phyloP scores from a whole-genome alignment of 2,329 filamentous ascomycete genomes.

The Trichocomaceae sp. region DNA sequence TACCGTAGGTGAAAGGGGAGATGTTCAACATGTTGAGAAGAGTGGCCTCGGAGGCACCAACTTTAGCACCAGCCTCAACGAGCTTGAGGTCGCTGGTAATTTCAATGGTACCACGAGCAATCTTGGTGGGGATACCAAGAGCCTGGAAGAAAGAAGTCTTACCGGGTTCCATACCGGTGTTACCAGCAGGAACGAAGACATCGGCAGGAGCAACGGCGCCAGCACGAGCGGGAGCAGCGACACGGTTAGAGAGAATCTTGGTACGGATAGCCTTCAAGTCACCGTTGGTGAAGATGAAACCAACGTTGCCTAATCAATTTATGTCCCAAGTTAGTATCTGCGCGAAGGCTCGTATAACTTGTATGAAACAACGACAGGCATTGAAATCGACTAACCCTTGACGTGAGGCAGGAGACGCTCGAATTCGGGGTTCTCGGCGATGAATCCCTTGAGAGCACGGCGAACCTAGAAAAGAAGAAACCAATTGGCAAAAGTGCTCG shows the following conservation, averaged over 20 bases:
- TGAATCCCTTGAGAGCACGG: slow-evolving; percentile 93
- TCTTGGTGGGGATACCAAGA: slow-evolving; percentile 99
- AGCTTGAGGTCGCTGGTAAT: slow-evolving; percentile 98
- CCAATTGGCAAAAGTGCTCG: slow-evolving; percentile 7
- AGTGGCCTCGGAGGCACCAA: slow-evolving; percentile 97
- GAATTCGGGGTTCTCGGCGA: slow-evolving; percentile 87
- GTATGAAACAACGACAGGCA: not conserved
- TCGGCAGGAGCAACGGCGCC: slow-evolving; percentile 91
- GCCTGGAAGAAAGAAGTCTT: slow-evolving; percentile 99
- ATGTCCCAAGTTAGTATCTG: not conserved
- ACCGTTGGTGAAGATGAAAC: slow-evolving; percentile 98
- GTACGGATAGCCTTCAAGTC: slow-evolving; percentile 90
- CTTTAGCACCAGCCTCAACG: slow-evolving; percentile 85
- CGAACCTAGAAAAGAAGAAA: slow-evolving; percentile 57
- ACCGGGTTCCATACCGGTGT: slow-evolving; percentile 99
- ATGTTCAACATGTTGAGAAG: slow-evolving; percentile 99
- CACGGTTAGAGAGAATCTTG: slow-evolving; percentile 94
- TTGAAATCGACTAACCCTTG: slow-evolving; percentile 52
- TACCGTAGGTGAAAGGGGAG: slow-evolving; percentile 99
- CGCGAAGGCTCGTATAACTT: not conserved
- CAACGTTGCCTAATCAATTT: slow-evolving; percentile 66
- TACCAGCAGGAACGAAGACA: slow-evolving; percentile 93
- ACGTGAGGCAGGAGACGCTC: slow-evolving; percentile 94
- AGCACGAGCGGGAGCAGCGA: slow-evolving; percentile 94
- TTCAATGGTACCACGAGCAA: slow-evolving; percentile 99